Conservation (phyloP, 306 rosid species). For the Clitoria ternatea region DNA sequence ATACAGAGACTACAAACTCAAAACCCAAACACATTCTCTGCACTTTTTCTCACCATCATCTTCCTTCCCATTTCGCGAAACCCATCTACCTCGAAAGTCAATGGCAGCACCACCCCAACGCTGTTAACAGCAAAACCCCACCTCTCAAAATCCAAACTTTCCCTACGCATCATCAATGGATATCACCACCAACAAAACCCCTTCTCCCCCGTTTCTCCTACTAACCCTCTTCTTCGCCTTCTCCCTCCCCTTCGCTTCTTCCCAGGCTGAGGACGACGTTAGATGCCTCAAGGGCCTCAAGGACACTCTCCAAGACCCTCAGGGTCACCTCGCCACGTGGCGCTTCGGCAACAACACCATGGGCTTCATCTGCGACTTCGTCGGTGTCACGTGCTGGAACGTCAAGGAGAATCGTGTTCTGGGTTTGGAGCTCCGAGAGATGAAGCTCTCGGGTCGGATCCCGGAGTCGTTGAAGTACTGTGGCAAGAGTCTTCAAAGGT, state of each 20-base stretch:
- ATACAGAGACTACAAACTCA: too few species aligned
- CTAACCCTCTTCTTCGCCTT: slow-evolving; percentile 2
- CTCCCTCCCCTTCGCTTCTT: slow-evolving; percentile 5
- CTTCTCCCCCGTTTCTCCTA: background rate
- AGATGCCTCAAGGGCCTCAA: slow-evolving; percentile 57
- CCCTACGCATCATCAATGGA: too few species aligned
- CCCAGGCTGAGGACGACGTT: slow-evolving; percentile 45
- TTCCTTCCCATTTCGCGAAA: background rate
- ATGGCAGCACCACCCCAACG: background rate
- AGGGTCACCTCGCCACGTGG: slow-evolving; percentile 39
- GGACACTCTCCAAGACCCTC: slow-evolving; percentile 33
- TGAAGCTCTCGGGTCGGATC: slow-evolving; percentile 53
- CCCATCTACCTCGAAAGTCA: background rate
- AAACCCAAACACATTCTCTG: background rate
- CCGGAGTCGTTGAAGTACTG: slow-evolving; percentile 60
- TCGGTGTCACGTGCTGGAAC: slow-evolving; percentile 78
- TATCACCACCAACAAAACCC: background rate
- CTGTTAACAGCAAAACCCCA: background rate
- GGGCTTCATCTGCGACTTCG: slow-evolving; percentile 59
- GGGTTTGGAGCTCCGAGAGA: slow-evolving; percentile 41
- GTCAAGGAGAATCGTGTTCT: slow-evolving; percentile 61
- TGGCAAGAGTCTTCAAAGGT: slow-evolving; percentile 44
- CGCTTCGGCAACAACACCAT: slow-evolving; percentile 54
- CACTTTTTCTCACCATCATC: background rate
- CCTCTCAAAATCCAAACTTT: slow-evolving; percentile 22